phyloP scores from a whole-genome alignment of 2,329 filamentous ascomycete species.

The Epichloe bromicola region DNA sequence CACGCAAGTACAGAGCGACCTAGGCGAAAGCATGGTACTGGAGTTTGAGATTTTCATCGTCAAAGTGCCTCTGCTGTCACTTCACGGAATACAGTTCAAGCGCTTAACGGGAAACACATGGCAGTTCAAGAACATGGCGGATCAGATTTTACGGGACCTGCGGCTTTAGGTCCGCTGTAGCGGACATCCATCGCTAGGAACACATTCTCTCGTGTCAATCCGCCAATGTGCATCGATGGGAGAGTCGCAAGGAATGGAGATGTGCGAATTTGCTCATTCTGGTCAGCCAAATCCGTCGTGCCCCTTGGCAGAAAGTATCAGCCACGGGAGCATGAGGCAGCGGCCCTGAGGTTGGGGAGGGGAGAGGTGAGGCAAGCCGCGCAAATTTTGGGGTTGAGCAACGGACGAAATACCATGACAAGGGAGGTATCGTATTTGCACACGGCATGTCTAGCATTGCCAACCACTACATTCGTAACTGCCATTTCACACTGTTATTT shows the following conservation, averaged over 20 bases:
- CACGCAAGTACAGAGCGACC: slow-evolving; percentile 81
- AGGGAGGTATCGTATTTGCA: slow-evolving; percentile 9
- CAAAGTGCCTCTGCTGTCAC: slow-evolving; percentile 82
- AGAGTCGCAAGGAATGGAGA: not conserved
- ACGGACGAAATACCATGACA: not conserved
- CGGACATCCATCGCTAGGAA: not conserved
- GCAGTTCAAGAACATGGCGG: slow-evolving; percentile 98
- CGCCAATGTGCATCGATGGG: not conserved
- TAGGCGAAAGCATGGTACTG: slow-evolving; percentile 71
- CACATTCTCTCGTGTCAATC: not conserved
- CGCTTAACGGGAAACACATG: slow-evolving; percentile 89
- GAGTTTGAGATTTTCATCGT: slow-evolving; percentile 96
- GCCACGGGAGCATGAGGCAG: not conserved
- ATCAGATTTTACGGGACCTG: slow-evolving; percentile 81
- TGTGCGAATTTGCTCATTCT: not conserved
- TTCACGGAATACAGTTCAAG: slow-evolving; percentile 98
- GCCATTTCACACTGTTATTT: not conserved
- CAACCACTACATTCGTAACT: not conserved
- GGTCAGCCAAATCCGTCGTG: not conserved
- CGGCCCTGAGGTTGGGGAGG: not conserved
- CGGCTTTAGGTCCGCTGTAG: slow-evolving; percentile 45
- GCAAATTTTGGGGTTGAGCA: not conserved
- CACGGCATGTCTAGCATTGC: slow-evolving; percentile 11
- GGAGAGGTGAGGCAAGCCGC: not conserved
- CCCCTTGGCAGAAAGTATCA: not conserved